phyloP scores from a whole-genome alignment of 352 stramenopile genomes.

The Proteromonas lacertae region DNA sequence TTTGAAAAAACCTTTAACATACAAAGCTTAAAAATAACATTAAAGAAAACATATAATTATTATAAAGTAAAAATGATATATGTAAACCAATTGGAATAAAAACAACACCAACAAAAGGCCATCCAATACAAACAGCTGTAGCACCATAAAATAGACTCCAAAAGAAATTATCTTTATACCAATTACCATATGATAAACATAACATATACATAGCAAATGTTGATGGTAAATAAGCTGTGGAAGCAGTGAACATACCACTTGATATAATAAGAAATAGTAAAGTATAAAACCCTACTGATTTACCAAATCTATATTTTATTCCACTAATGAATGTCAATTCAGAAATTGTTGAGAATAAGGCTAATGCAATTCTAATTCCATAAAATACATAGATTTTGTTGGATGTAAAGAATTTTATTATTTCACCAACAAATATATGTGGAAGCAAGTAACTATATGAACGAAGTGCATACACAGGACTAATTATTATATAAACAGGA shows the following conservation, averaged over 20 bases:
- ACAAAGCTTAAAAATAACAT: not conserved
- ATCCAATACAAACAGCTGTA: constrained; percentile 52
- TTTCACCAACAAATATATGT: not conserved
- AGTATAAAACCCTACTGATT: not conserved
- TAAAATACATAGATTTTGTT: constrained; percentile 1
- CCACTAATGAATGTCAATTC: not conserved
- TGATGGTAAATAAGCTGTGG: constrained; percentile 55
- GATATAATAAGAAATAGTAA: constrained; percentile 5
- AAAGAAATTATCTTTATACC: constrained; percentile 28
- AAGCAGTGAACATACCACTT: constrained; percentile 57
- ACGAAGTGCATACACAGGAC: not conserved
- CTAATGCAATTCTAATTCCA: not conserved
- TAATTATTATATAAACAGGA: no score
- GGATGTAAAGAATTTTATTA: not conserved
- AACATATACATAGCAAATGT: constrained; percentile 42
- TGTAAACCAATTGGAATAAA: constrained; percentile 66
- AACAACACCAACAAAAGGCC: constrained; percentile 77
- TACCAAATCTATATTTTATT: not conserved
- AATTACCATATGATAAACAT: constrained; percentile 27
- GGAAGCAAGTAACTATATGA: not conserved
- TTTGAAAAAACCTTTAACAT: not conserved
- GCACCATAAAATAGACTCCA: constrained; percentile 37
- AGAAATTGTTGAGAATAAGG: not conserved
- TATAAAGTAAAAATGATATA: not conserved
- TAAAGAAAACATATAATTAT: not conserved